A percentile compares a stretch with the other conserved stretches of the same genome.
Conservation (phyloP, 495 filamentous ascomycete genomes). For the Penicillium cosmopolitanum region DNA sequence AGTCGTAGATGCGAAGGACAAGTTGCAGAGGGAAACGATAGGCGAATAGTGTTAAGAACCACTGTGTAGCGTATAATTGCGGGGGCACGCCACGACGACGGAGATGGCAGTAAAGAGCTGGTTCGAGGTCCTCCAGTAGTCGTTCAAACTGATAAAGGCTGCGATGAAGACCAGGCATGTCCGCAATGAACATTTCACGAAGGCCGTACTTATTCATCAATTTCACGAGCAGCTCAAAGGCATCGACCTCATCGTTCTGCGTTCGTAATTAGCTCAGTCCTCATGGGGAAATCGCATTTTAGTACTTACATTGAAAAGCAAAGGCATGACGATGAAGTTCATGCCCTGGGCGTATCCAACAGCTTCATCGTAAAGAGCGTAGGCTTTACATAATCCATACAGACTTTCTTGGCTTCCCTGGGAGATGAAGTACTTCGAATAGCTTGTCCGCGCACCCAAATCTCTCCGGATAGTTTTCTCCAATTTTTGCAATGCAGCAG, state of each 20-base stretch:
- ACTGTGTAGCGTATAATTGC: constrained; percentile 95
- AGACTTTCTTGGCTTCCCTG: constrained; percentile 92
- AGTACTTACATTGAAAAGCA: constrained; percentile 84
- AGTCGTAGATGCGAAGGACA: constrained; percentile 93
- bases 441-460: constrained; percentile 90
- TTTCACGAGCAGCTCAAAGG: constrained; percentile 88
- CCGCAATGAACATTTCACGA: constrained; percentile 89
- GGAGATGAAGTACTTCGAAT: constrained; percentile 86
- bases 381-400: constrained; percentile 95
- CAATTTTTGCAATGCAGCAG: constrained; percentile 71
- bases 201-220: constrained; percentile 97
- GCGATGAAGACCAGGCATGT: constrained; percentile 95
- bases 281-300: neutral
- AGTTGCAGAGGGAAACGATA: constrained; percentile 97
- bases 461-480: constrained; percentile 92
- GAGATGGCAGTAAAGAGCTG: constrained; percentile 93
- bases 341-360: constrained; percentile 99
- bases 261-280: constrained; percentile 6
- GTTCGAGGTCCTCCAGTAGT: constrained; percentile 90
- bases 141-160: constrained; percentile 95
- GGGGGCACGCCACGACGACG: constrained; percentile 84
- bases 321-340: constrained; percentile 98
- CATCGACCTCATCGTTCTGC: constrained; percentile 96
- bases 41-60: constrained; percentile 98
- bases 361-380: constrained; percentile 90